A percentile compares a stretch with the other conserved stretches of the same genome.
These are phyloP conservation scores for Albophoma yamanashiensis DNA, from an alignment of 2,329 filamentous ascomycete species.

Conservation along the genomic window DNA sequence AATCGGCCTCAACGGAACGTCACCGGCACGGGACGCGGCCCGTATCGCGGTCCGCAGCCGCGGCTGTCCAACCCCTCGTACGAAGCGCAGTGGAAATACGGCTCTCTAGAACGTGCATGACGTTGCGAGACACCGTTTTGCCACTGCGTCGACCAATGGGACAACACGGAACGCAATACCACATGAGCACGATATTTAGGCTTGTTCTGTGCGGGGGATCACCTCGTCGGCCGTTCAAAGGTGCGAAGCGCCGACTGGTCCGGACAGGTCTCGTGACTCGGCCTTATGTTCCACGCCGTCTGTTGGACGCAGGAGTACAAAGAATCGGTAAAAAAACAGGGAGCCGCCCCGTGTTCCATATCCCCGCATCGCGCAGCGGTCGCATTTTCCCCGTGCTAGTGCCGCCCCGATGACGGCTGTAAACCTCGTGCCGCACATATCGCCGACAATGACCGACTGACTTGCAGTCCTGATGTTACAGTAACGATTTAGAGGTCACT, in stretches of 20 bases:
- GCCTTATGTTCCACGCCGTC: not conserved
- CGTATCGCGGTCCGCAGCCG: not conserved
- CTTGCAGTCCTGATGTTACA: not conserved
- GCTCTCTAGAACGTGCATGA: not conserved
- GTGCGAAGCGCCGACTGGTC: not conserved
- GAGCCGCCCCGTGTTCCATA: not conserved
- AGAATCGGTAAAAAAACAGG: not conserved
- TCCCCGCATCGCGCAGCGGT: not conserved
- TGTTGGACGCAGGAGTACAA: not conserved
- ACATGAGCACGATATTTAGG: not conserved
- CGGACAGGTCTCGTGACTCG: not conserved
- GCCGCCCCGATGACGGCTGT: not conserved
- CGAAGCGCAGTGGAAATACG: no score
- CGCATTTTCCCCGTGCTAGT: not conserved
- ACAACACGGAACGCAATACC: not conserved
- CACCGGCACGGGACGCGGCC: not conserved
- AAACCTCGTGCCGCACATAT: not conserved
- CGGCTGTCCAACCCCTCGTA: not conserved
- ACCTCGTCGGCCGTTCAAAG: not conserved
- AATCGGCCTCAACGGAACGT: not conserved
- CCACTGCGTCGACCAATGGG: not conserved
- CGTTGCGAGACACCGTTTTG: not conserved
- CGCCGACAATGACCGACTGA: not conserved
- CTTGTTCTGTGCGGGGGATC: not conserved
- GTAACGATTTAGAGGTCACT: not conserved